Evolutionary conservation across 306 rosid species (phyloP).

Genomic region (Astragalus glycyphyllos): DNA sequence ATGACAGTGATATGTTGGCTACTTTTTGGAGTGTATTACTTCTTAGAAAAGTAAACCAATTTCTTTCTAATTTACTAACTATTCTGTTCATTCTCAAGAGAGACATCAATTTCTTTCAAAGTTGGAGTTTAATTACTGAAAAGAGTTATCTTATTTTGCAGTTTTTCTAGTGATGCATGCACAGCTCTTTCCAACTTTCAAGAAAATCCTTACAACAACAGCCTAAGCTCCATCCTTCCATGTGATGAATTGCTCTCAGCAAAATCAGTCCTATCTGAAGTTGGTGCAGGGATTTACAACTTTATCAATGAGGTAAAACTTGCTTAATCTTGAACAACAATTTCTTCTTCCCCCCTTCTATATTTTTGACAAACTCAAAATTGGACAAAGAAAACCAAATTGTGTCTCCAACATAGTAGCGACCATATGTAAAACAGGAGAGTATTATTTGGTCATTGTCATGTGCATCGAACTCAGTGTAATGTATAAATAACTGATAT

Average conservation of each 20-base stretch:
- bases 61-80: slow-evolving; percentile 1
- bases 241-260: slow-evolving; percentile 66
- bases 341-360: too few species aligned
- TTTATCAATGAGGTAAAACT: slow-evolving; percentile 60
- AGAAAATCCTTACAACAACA: slow-evolving; percentile 64
- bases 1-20: slow-evolving; percentile 68
- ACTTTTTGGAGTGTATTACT: slow-evolving; percentile 69
- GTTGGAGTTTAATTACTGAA: not conserved
- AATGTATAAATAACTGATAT: too few species aligned
- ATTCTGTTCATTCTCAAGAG: not conserved
- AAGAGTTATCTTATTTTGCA: slow-evolving; percentile 36
- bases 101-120: not conserved
- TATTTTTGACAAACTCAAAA: too few species aligned
- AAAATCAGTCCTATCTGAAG: slow-evolving; percentile 49
- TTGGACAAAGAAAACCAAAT: too few species aligned
- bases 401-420: not conserved
- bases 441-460: not conserved
- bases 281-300: slow-evolving; percentile 55
- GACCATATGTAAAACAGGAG: slow-evolving; percentile 12
- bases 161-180: slow-evolving; percentile 71
- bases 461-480: not conserved
- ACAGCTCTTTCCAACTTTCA: slow-evolving; percentile 63
- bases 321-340: too few species aligned
- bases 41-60: slow-evolving; percentile 58
- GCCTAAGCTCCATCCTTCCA: slow-evolving; percentile 69